Evolutionary conservation across 495 filamentous ascomycete genomes (phyloP), one percentile per base, ranked within the genome.

Genomic region (Xylona heveae): DNA sequence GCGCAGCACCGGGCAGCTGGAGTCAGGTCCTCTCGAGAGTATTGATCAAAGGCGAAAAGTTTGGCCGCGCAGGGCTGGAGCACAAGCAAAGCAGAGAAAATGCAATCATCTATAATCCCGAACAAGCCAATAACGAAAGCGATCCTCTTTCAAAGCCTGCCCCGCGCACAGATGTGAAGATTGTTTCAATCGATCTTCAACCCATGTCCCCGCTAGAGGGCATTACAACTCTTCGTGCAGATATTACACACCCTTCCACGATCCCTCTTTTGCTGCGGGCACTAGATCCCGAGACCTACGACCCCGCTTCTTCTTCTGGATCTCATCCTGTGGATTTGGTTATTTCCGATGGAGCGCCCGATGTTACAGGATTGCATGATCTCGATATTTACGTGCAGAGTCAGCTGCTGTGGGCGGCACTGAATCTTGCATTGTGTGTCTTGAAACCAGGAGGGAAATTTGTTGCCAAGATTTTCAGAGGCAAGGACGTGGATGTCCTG

Each of bases 371-470:
- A 15, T 59, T 97, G 3, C 88, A 97, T 49, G 88, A 97, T 52
- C 64, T 97, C 5, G 88, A 97, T 50, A 94, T 94, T 43, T 95
- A 95, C 50, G 76, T 97, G 12, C 88, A 97, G 52, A 80, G 79
- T 3, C 85, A 94, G 52, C 68, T 97, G 13, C 74, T 97, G 32
- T 91, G 83, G 48, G 77, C 84, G 2, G 88, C 88, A 0, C 64
- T 97, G 10, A 92, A 92, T 48, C 69, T 97, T 2, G 79, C 88
- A 6, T 61, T 92, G 6, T 85, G 82, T 47, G 80, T 94, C 21
- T 66, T 97, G 24, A 74, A 77, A 16, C 82, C 82, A 0, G 88
- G 90, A 18, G 88, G 90, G 32, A 90, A 77, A 42, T 97, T 97
- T 42, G 84, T 97, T 6, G 85, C 88, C 5, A 97, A 97, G 56